These are phyloP conservation scores for Penicillium argentinense DNA, from an alignment of 495 filamentous ascomycete species.

Conservation along the genomic window DNA sequence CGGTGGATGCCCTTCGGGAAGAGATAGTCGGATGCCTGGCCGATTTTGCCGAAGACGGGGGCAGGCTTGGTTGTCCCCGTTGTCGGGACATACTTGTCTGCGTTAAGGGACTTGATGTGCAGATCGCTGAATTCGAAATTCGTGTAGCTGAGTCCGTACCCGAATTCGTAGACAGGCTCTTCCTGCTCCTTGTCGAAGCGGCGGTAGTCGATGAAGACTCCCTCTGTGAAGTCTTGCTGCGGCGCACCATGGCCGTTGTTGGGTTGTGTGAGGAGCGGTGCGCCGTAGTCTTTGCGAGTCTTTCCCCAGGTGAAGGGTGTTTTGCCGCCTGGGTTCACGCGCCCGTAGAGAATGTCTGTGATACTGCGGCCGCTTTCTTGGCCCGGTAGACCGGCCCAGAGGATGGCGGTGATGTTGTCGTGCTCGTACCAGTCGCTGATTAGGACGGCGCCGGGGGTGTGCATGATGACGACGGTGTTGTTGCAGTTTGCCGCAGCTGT, in stretches of 20 bases:
- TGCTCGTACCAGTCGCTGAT: conserved; percentile 74
- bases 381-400: conserved; percentile 92
- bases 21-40: conserved; percentile 66
- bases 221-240: conserved; percentile 81
- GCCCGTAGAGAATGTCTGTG: conserved; percentile 87
- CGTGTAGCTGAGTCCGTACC: conserved; percentile 87
- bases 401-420: conserved; percentile 90
- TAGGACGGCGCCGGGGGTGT: conserved; percentile 79
- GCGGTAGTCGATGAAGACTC: conserved; percentile 93
- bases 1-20: conserved; percentile 66
- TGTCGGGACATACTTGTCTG: conserved; percentile 63
- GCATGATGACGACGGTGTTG: conserved; percentile 93
- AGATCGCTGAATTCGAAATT: conserved; percentile 80
- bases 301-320: conserved; percentile 86
- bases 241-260: conserved; percentile 71
- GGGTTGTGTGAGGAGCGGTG: conserved; percentile 69
- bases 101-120: conserved; percentile 54
- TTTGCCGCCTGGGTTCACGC: conserved; percentile 81
- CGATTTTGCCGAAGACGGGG: conserved; percentile 66
- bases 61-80: conserved; percentile 66
- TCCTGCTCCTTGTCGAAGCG: conserved; percentile 75
- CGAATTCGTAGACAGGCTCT: conserved; percentile 86
- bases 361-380: conserved; percentile 92
- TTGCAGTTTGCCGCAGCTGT: conserved; percentile 74
- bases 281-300: conserved; percentile 70